Conservation (phyloP, 1,284 basidiomycete genomes). For the Phaffia rhodozyma region DNA sequence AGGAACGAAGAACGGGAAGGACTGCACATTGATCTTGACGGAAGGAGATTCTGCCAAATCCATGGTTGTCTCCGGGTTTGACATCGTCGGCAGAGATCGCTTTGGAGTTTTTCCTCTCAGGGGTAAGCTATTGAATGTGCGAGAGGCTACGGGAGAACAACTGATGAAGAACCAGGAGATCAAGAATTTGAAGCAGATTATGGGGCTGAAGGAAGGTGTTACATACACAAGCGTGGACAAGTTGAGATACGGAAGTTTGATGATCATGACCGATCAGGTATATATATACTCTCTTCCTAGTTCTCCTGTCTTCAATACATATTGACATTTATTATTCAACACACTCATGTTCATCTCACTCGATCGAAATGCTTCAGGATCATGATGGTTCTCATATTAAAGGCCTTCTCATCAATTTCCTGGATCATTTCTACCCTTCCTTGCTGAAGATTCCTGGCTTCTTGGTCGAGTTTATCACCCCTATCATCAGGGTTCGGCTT, state of each 20-base stretch:
- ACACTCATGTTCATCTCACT: constrained; percentile 3
- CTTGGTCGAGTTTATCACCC: constrained; percentile 96
- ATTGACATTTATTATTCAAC: constrained; percentile 8
- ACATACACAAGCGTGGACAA: constrained; percentile 61
- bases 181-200: constrained; percentile 93
- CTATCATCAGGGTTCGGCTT: constrained; percentile 75
- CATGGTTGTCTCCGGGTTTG: constrained; percentile 84
- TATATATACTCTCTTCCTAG: constrained; percentile 15
- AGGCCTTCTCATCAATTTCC: constrained; percentile 93
- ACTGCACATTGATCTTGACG: constrained; percentile 92
- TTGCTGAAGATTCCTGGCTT: constrained; percentile 84
- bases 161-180: constrained; percentile 98
- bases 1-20: constrained; percentile 63
- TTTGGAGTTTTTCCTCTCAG: constrained; percentile 97
- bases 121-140: constrained; percentile 94
- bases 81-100: constrained; percentile 89
- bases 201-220: constrained; percentile 90
- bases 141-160: constrained; percentile 88
- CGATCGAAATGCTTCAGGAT: constrained; percentile 49
- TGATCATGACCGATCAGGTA: constrained; percentile 99
- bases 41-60: constrained; percentile 99
- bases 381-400: constrained; percentile 99
- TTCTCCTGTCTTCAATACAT: neutral
- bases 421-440: constrained; percentile 95
- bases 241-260: constrained; percentile 85